Evolutionary conservation across 768 basidiomycete genomes (phyloP).

Genomic region (Lactifluus volemus): DNA sequence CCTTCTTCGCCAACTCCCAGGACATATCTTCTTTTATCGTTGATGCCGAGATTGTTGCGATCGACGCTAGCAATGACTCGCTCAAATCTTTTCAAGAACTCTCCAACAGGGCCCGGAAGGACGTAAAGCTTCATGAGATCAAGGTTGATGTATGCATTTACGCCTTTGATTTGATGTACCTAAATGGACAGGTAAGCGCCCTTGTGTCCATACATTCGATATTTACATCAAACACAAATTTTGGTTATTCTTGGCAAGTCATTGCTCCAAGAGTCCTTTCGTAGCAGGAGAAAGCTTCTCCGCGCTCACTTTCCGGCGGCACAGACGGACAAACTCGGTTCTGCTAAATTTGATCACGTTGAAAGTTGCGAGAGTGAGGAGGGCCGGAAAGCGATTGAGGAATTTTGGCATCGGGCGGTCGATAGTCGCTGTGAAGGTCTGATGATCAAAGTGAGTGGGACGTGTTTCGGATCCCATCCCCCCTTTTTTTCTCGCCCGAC

Average conservation of each 20-base stretch:
- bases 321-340: constrained; percentile 33
- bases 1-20: constrained; percentile 37
- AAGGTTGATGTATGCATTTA: constrained; percentile 76
- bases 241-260: constrained; percentile 34
- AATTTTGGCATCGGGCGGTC: constrained; percentile 69
- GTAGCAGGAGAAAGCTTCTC: constrained; percentile 58
- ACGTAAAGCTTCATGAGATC: constrained; percentile 67
- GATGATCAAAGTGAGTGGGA: constrained; percentile 69
- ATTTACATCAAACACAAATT: constrained; percentile 6
- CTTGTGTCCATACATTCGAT: constrained; percentile 5
- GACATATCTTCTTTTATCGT: constrained; percentile 58
- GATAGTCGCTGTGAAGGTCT: constrained; percentile 82
- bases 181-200: constrained; percentile 62
- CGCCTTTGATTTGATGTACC: constrained; percentile 83
- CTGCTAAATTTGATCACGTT: constrained; percentile 66
- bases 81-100: constrained; percentile 82
- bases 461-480: background rate
- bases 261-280: constrained; percentile 60
- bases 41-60: constrained; percentile 83
- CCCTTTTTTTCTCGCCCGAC: constrained; percentile 10
- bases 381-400: constrained; percentile 54
- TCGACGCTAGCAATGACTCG: constrained; percentile 53
- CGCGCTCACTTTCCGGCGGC: constrained; percentile 52
- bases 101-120: constrained; percentile 76
- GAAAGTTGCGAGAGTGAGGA: constrained; percentile 57